Percentiles rank a stretch among this genome's conserved stretches.
phyloP scores from a whole-genome alignment of 805 yeast genomes.

The Candida boleticola region DNA sequence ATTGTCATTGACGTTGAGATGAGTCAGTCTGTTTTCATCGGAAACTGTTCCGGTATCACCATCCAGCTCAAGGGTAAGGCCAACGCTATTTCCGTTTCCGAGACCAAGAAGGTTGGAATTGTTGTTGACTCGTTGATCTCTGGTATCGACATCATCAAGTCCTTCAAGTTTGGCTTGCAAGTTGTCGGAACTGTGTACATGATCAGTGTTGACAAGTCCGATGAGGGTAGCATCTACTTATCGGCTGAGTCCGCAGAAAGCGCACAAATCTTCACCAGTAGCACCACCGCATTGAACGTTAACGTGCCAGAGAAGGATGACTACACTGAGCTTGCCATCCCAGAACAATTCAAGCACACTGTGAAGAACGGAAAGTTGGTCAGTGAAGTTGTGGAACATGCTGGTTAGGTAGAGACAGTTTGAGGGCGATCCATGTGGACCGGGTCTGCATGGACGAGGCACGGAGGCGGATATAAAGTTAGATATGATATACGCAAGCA shows the following conservation, averaged over 20 bases:
- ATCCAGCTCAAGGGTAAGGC: conserved; percentile 88
- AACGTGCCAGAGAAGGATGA: conserved; percentile 77
- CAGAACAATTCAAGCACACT: conserved; percentile 87
- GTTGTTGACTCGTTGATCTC: conserved; percentile 83
- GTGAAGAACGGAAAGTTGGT: conserved; percentile 60
- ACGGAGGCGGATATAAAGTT: neutral
- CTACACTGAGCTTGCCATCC: conserved; percentile 75
- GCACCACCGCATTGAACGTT: conserved; percentile 81
- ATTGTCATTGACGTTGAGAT: conserved; percentile 73
- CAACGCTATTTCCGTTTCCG: conserved; percentile 79
- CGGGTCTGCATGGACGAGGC: no score
- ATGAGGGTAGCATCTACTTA: conserved; percentile 79
- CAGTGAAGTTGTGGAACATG: conserved; percentile 78
- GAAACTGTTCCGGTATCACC: conserved; percentile 70
- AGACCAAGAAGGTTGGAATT: conserved; percentile 68
- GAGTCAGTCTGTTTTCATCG: conserved; percentile 87
- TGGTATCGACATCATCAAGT: conserved; percentile 84
- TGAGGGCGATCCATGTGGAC: no score
- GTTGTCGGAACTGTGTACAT: conserved; percentile 79
- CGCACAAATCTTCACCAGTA: conserved; percentile 70
- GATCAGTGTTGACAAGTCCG: conserved; percentile 84
- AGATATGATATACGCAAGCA: neutral
- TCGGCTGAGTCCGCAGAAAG: conserved; percentile 67
- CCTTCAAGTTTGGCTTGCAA: conserved; percentile 79
- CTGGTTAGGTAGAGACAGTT: conserved; percentile 57